Evolutionary conservation across 2,329 filamentous ascomycete genomes (phyloP), one percentile per base, ranked within the genome.

Genomic region (Capronia americana): DNA sequence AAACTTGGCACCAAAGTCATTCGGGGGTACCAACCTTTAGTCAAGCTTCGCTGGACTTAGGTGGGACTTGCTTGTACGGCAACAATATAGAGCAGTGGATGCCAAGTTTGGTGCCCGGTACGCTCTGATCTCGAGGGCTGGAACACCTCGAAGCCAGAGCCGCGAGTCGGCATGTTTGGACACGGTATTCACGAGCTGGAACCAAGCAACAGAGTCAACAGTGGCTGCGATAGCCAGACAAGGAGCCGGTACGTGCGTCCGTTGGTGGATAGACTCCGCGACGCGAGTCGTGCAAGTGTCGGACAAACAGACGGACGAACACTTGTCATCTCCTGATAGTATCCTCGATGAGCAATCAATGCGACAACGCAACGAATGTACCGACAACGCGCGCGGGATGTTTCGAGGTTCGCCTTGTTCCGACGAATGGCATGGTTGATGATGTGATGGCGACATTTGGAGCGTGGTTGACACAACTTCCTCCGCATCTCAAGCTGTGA

Each of bases 381-480:
- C 5, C 46, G 23, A 11, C 6, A 6, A 20, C 32, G 24, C 53
- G 24, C 26, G 53, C 7, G 24, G 53, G 26, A 55, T 32, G 53
- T 32, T n/a, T 20, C n/a, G 53, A 55, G 4, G 12, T 30, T 30
- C 10, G n/a, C 26, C 23, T 7, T 3, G 46, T 23, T 23, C 24
- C 20, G 30, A 41, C 63, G 57, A 63, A 57, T 63, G 20, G 30
- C 32, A 46, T 61, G n/a, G 26, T 34, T 34, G 50, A 61, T 5
- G 26, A 4, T 8, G 26, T n/a, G 50, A 66, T 63, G 59, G 60
- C 64, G 64, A 66, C 64, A 66, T 66, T 30, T 32, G 55, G 50
- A 50, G 59, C 30, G n/a, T 20, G 6, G 14, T 30, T 66, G 64
- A 63, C 64, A 59, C 54, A 58, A 58, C 55, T 32, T 23, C 28